A percentile compares a stretch with the other conserved stretches of the same genome.
Conservation (phyloP, 768 basidiomycete species). For the Russula brevipes region DNA sequence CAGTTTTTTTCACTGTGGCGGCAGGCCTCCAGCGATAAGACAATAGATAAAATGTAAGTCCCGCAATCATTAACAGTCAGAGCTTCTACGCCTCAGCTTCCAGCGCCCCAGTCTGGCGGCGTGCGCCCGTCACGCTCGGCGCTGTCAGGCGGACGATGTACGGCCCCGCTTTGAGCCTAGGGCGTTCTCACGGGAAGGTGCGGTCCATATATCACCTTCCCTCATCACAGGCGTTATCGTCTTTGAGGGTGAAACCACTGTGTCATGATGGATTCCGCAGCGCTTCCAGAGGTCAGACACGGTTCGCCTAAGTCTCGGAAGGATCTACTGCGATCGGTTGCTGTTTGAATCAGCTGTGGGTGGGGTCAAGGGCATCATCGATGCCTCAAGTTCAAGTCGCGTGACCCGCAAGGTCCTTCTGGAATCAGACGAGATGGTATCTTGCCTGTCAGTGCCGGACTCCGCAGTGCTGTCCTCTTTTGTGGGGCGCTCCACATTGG, state of each 20-base stretch:
- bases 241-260: too few species aligned
- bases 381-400: background rate
- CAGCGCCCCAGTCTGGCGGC: background rate
- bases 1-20: too few species aligned
- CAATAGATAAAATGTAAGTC: too few species aligned
- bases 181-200: background rate
- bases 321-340: background rate
- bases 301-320: background rate
- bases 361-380: slow-evolving; percentile 5
- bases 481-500: background rate
- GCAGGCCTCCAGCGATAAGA: too few species aligned
- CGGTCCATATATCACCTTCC: background rate
- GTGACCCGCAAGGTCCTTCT: background rate
- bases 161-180: background rate
- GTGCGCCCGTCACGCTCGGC: too few species aligned
- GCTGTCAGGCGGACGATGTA: too few species aligned
- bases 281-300: background rate
- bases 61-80: too few species aligned
- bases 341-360: background rate
- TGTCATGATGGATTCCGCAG: background rate
- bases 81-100: background rate
- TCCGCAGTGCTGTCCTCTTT: background rate
- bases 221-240: background rate
- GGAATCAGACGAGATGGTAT: too few species aligned
- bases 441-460: background rate